A percentile compares a stretch with the other conserved stretches of the same genome.
These are phyloP conservation scores for Berkeleyomyces basicola DNA, from an alignment of 2,329 filamentous ascomycete genomes.

Conservation along the genomic window DNA sequence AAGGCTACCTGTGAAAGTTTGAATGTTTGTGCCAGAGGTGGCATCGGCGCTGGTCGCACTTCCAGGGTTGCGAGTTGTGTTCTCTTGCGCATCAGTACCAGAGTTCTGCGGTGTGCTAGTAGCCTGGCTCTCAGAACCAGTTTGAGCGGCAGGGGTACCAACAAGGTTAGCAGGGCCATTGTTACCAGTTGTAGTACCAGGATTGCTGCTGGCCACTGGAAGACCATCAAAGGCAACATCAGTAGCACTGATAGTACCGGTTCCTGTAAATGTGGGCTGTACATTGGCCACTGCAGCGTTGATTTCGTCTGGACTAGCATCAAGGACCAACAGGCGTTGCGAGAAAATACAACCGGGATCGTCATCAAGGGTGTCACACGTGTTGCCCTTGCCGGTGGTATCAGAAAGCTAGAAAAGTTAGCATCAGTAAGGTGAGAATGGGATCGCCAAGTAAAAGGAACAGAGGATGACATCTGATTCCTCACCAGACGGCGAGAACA, in stretches of 20 bases:
- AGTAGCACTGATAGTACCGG: slow-evolving; percentile 19
- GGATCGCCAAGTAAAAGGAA: neutral
- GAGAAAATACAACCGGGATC: slow-evolving; percentile 37
- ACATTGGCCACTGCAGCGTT: slow-evolving; percentile 28
- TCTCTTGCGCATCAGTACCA: too few species aligned
- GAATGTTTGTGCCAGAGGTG: slow-evolving; percentile 23
- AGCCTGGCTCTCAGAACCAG: too few species aligned
- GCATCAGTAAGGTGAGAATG: neutral
- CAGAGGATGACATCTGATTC: neutral
- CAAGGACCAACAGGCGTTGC: slow-evolving; percentile 34
- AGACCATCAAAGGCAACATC: slow-evolving; percentile 18
- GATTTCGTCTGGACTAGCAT: slow-evolving; percentile 36
- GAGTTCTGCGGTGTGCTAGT: too few species aligned
- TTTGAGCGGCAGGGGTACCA: slow-evolving; percentile 1
- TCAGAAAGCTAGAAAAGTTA: slow-evolving; percentile 12
- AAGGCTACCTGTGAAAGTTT: slow-evolving; percentile 28
- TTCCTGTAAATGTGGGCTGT: slow-evolving; percentile 21
- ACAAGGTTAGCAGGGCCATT: slow-evolving; percentile 1
- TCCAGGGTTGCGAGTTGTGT: too few species aligned
- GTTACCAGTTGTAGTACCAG: neutral
- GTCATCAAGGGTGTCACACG: slow-evolving; percentile 32
- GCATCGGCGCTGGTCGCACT: slow-evolving; percentile 9
- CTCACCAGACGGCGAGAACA: too few species aligned
- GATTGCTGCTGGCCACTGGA: slow-evolving; percentile 14
- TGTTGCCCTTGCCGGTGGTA: slow-evolving; percentile 20